Percentiles rank a stretch among this genome's conserved stretches.
Conservation (phyloP, 2,329 filamentous ascomycete species). For the Venturia pyrina region DNA sequence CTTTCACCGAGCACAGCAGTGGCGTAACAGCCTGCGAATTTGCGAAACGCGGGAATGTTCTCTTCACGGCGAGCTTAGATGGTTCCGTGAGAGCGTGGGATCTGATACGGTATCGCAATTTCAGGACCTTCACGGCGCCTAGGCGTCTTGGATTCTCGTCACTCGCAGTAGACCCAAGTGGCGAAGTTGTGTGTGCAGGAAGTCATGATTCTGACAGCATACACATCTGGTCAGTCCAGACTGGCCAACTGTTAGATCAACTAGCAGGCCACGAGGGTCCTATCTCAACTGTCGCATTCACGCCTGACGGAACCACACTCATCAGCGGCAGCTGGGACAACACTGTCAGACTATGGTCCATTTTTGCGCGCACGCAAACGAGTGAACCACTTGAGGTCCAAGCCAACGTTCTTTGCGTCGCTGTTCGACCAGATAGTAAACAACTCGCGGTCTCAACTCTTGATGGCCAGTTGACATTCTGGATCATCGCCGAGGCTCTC, state of each 20-base stretch:
- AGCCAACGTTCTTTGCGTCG: slow-evolving; percentile 78
- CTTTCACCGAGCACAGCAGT: slow-evolving; percentile 92
- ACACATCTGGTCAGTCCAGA: slow-evolving; percentile 97
- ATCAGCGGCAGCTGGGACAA: slow-evolving; percentile 95
- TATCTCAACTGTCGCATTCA: slow-evolving; percentile 78
- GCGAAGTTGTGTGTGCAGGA: slow-evolving; percentile 90
- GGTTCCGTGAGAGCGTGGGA: slow-evolving; percentile 95
- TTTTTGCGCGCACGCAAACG: slow-evolving; percentile 88
- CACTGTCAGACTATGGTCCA: slow-evolving; percentile 90
- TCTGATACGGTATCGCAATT: slow-evolving; percentile 89
- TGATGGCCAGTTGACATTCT: slow-evolving; percentile 91
- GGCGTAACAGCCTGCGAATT: slow-evolving; percentile 93
- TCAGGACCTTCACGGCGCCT: slow-evolving; percentile 92
- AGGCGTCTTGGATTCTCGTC: slow-evolving; percentile 86
- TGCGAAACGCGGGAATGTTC: slow-evolving; percentile 85
- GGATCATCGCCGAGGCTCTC: slow-evolving; percentile 79
- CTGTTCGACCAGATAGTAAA: slow-evolving; percentile 79
- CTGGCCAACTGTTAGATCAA: slow-evolving; percentile 84
- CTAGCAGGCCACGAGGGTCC: slow-evolving; percentile 90
- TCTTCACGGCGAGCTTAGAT: slow-evolving; percentile 92
- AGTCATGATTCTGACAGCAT: slow-evolving; percentile 95
- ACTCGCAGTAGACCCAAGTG: slow-evolving; percentile 91
- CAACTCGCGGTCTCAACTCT: slow-evolving; percentile 88
- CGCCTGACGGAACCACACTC: slow-evolving; percentile 72
- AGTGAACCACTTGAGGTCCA: slow-evolving; percentile 89